phyloP scores from a whole-genome alignment of 495 filamentous ascomycete species.

The Penicillium cinerascens region DNA sequence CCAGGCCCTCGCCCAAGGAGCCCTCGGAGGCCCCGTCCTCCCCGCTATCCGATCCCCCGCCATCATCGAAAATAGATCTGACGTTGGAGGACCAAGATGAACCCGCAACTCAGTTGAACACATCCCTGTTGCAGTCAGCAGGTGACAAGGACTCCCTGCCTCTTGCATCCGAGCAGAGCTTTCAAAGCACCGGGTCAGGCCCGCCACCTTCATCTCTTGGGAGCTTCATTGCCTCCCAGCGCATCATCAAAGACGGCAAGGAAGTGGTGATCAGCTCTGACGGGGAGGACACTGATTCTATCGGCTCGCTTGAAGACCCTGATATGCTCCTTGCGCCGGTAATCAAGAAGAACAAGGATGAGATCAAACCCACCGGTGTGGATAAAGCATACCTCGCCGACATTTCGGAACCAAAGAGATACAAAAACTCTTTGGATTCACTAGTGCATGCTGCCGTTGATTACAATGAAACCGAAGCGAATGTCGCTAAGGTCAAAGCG shows the following conservation, averaged over 20 bases:
- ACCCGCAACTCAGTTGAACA: conserved; percentile 16
- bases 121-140: conserved; percentile 8
- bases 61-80: conserved; percentile 27
- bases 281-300: conserved; percentile 61
- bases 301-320: conserved; percentile 47
- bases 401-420: conserved; percentile 42
- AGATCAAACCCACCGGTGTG: conserved; percentile 6
- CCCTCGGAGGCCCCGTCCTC: conserved; percentile 19
- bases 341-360: conserved; percentile 13
- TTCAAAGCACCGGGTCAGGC: conserved; percentile 12
- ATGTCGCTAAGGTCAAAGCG: conserved; percentile 51
- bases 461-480: conserved; percentile 55
- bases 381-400: conserved; percentile 5
- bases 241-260: conserved; percentile 45
- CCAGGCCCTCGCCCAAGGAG: not conserved
- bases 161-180: conserved; percentile 11
- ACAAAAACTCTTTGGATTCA: conserved; percentile 64
- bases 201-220: conserved; percentile 16
- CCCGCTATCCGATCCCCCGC: conserved; percentile 32
- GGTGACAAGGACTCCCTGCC: not conserved
- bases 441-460: conserved; percentile 58
- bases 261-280: conserved; percentile 66
- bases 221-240: conserved; percentile 34
- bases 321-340: conserved; percentile 33
- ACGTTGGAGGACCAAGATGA: conserved; percentile 10